Conservation (phyloP, 2,329 filamentous ascomycete species). For the Arthrobotrys megalospora region DNA sequence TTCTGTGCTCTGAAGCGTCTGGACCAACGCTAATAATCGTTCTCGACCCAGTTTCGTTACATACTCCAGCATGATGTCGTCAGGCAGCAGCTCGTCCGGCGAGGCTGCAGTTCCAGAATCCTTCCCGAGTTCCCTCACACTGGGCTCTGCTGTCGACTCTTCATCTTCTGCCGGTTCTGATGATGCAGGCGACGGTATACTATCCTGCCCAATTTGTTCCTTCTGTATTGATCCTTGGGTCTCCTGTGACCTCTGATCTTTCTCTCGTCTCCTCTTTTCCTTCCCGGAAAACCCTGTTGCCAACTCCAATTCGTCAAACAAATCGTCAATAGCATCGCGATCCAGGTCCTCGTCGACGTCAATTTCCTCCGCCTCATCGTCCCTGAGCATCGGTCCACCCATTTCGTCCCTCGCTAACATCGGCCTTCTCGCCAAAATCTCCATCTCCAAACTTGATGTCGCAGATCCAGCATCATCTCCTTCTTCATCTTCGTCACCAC, state of each 20-base stretch:
- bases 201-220: conserved; percentile 31
- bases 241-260: conserved; percentile 43
- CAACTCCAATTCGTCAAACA: conserved; percentile 64
- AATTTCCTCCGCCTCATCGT: conserved; percentile 58
- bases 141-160: not conserved
- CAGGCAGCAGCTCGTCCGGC: conserved; percentile 42
- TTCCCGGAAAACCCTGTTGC: conserved; percentile 30
- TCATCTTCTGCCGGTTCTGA: conserved; percentile 29
- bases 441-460: conserved; percentile 47
- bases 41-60: conserved; percentile 35
- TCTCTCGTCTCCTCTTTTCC: conserved; percentile 53
- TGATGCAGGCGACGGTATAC: conserved; percentile 40
- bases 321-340: conserved; percentile 64
- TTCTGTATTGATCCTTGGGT: conserved; percentile 47
- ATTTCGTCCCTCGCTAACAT: conserved; percentile 47
- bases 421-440: conserved; percentile 49
- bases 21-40: conserved; percentile 34
- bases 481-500: conserved; percentile 64
- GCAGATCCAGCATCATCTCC: conserved; percentile 52
- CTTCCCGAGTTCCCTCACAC: conserved; percentile 22
- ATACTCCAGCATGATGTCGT: conserved; percentile 41
- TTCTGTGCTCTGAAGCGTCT: conserved; percentile 12
- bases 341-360: conserved; percentile 56
- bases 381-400: conserved; percentile 47
- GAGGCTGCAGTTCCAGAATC: conserved; percentile 8